phyloP scores from a whole-genome alignment of 2,329 filamentous ascomycete genomes.

The Cladosporium halotolerans region DNA sequence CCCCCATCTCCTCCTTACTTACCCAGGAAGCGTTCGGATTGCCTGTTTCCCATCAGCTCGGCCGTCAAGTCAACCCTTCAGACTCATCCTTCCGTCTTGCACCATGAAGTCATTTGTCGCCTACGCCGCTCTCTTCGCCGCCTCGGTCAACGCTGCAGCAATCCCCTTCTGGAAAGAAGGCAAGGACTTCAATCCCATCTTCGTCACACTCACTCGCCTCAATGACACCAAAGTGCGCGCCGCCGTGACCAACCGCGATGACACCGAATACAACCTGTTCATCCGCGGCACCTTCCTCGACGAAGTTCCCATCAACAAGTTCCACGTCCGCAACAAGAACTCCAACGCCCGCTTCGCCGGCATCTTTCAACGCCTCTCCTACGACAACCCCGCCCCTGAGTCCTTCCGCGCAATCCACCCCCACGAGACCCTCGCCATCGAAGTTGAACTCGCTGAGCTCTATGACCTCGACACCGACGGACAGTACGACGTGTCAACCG shows the following conservation, averaged over 20 bases:
- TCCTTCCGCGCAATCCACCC: slow-evolving; percentile 46
- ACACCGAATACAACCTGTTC: slow-evolving; percentile 23
- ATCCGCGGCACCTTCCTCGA: slow-evolving; percentile 24
- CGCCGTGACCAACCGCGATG: slow-evolving; percentile 21
- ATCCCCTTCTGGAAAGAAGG: slow-evolving; percentile 18
- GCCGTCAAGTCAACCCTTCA: background rate
- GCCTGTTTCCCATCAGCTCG: no score
- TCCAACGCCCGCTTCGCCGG: slow-evolving; percentile 42
- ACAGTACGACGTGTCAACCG: slow-evolving; percentile 48
- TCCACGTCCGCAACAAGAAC: slow-evolving; percentile 1
- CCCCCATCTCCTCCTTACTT: background rate
- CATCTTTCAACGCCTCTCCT: slow-evolving; percentile 46
- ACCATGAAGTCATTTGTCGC: slow-evolving; percentile 9
- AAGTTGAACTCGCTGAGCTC: slow-evolving; percentile 51
- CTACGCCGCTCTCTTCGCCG: slow-evolving; percentile 13
- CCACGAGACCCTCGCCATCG: slow-evolving; percentile 46
- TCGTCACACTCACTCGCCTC: slow-evolving; percentile 15
- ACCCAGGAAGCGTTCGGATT: no score
- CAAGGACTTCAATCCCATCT: slow-evolving; percentile 15
- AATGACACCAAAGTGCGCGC: slow-evolving; percentile 22
- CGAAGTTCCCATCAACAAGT: slow-evolving; percentile 12
- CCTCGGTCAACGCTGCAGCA: slow-evolving; percentile 14
- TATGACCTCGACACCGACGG: slow-evolving; percentile 30
- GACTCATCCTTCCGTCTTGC: background rate
- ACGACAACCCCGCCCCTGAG: slow-evolving; percentile 40